phyloP scores from a whole-genome alignment of 2,329 filamentous ascomycete species.

The Trichoderma gracile region DNA sequence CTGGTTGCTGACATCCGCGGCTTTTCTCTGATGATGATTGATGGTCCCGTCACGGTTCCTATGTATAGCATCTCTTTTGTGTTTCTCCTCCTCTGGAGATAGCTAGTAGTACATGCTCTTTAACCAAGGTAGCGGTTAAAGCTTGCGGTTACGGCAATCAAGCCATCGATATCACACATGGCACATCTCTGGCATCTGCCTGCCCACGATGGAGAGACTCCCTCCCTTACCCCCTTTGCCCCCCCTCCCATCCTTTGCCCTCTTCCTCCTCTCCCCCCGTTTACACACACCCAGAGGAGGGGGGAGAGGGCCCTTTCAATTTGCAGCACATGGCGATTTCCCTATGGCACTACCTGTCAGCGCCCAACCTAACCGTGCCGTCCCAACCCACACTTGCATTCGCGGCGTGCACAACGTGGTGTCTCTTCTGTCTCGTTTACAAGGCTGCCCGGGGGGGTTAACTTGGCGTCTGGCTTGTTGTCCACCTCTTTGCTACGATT shows the following conservation, averaged over 20 bases:
- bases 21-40: background rate
- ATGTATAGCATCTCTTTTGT: slow-evolving; percentile 6
- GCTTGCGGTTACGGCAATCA: background rate
- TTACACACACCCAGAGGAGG: too few relatives aligned
- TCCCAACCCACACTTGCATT: slow-evolving; percentile 18
- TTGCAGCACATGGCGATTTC: slow-evolving; percentile 19
- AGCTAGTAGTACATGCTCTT: too few relatives aligned
- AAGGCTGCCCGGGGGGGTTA: too few relatives aligned
- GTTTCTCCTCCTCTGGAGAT: too few relatives aligned
- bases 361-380: slow-evolving; percentile 23
- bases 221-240: background rate
- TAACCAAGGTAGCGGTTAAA: too few relatives aligned
- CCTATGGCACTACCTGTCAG: slow-evolving; percentile 14
- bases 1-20: slow-evolving; percentile 3
- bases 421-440: too few relatives aligned
- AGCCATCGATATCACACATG: background rate
- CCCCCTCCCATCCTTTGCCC: too few relatives aligned
- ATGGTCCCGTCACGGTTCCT: slow-evolving; percentile 1
- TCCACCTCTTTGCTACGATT: too few relatives aligned
- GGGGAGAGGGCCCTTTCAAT: background rate
- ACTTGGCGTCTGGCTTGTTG: too few relatives aligned
- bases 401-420: slow-evolving; percentile 2
- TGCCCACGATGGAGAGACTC: background rate
- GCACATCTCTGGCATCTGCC: background rate
- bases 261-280: too few relatives aligned